These are phyloP conservation scores for Fagopyrum homotropicum DNA, from an alignment of 148 eudicot species.

Conservation along the genomic window DNA sequence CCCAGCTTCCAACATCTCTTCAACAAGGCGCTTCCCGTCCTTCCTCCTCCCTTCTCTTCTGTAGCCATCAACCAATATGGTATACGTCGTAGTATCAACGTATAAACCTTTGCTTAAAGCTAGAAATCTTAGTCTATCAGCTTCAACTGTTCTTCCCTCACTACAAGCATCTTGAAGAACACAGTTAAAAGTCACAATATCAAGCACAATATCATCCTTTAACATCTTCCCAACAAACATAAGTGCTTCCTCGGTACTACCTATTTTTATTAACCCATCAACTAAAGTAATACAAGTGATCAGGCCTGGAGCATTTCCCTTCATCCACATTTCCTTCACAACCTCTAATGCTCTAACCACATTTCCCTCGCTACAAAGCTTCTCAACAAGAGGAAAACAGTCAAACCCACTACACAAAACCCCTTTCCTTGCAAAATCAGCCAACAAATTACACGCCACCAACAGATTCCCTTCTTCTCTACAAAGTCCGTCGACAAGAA, in stretches of 20 bases:
- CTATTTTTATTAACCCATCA: constrained; percentile 58
- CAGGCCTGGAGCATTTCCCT: constrained; percentile 55
- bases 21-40: constrained; percentile 63
- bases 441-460: constrained; percentile 59
- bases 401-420: constrained; percentile 56
- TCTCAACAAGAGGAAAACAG: constrained; percentile 46
- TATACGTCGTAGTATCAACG: constrained; percentile 54
- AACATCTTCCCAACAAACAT: constrained; percentile 55
- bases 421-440: constrained; percentile 61
- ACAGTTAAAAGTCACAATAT: constrained; percentile 80
- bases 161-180: constrained; percentile 59
- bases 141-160: constrained; percentile 46
- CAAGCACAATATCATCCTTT: constrained; percentile 46
- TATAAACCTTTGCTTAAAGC: constrained; percentile 71
- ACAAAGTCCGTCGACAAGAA: constrained; percentile 72
- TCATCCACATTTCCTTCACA: constrained; percentile 59
- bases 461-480: constrained; percentile 32
- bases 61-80: constrained; percentile 67
- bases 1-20: constrained; percentile 86
- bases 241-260: constrained; percentile 39
- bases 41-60: constrained; percentile 54
- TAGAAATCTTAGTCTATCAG: constrained; percentile 63
- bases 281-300: constrained; percentile 70
- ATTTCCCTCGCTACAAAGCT: constrained; percentile 43
- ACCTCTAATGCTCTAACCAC: constrained; percentile 50